Base-by-base conservation (phyloP, 352 stramenopile species). In the Phytophthora kernoviae region DNA sequence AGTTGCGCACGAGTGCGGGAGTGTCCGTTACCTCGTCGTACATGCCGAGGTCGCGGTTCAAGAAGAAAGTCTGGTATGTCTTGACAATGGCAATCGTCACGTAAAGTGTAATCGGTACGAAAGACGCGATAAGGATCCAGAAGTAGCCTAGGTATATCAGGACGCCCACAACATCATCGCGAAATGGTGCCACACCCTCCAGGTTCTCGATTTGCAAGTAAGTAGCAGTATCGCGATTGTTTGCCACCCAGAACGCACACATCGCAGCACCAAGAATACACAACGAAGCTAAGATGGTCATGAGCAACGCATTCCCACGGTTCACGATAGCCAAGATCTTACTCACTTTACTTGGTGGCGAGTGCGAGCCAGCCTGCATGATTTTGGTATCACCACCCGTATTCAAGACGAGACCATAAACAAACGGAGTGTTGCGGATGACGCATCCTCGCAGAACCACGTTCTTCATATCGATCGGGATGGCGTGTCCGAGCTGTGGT, bases 71-170 rank as follows among this genome's bases (percentile, higher is more conserved):
- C 63, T 96, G 86, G 61, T 94, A 94, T 21, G 70, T 91, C 57
- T 93, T 94, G 44, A 93, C 86, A 47, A 96, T 91, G 21, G 85
- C 85, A 34, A 96, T 89, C 8, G 84, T 93, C 40, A 96, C 87
- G 67, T 96, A 96, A 40, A 96, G 58, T 53, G 87, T 94, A 58
- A 96, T 96, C 15, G 87, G 87, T 4, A 96, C 85, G 58, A 96
- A 94, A 0, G 82, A 93, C 22, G 87, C 83, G 40, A 94, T 93
- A 24, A 94, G 74, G 61, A 94, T 93, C 84, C 85, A 96, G 64
- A 87, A 96, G 73, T 94, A 95, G 4, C 84, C 84, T 46, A 96
- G 68, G 63, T 91, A 92, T 30, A 90, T 89, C 33, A 85, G 56
- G 57, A 82, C 80, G 2, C 87, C 87, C 15, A 90, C 47, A 24